These are phyloP conservation scores for Casuarina cunninghamiana DNA, from an alignment of 306 rosid species.

Conservation along the genomic window DNA sequence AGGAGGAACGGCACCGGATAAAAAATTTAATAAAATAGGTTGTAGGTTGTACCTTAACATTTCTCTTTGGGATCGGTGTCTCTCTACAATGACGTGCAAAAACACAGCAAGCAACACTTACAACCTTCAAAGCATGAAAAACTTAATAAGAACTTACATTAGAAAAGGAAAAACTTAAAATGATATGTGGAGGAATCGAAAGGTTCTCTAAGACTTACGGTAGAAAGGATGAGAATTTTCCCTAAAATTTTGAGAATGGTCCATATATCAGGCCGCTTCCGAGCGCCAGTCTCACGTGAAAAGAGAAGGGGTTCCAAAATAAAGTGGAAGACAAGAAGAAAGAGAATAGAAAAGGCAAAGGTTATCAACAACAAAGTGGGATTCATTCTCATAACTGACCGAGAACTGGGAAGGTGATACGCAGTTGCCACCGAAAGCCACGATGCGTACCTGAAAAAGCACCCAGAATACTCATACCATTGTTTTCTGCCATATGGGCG, in stretches of 20 bases:
- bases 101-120: conserved; percentile 96
- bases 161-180: no score
- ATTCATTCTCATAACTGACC: conserved; percentile 89
- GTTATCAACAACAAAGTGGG: conserved; percentile 72
- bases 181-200: no score
- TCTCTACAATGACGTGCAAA: conserved; percentile 90
- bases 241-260: conserved; percentile 55
- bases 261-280: conserved; percentile 53
- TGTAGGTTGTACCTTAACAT: conserved; percentile 51
- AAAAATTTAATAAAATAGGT: no score
- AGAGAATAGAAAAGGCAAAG: conserved; percentile 69
- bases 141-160: no score
- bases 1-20: no score
- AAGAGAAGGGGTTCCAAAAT: conserved; percentile 58
- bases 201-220: conserved; percentile 51
- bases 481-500: not conserved
- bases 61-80: conserved; percentile 38
- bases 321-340: conserved; percentile 77
- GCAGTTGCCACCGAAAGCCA: conserved; percentile 88
- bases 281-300: conserved; percentile 60
- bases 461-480: no score
- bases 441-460: conserved; percentile 59
- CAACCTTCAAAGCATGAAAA: conserved; percentile 51
- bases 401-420: conserved; percentile 95
- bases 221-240: conserved; percentile 70